phyloP scores from a whole-genome alignment of 768 basidiomycete species.

The Glaciozyma martinii region DNA sequence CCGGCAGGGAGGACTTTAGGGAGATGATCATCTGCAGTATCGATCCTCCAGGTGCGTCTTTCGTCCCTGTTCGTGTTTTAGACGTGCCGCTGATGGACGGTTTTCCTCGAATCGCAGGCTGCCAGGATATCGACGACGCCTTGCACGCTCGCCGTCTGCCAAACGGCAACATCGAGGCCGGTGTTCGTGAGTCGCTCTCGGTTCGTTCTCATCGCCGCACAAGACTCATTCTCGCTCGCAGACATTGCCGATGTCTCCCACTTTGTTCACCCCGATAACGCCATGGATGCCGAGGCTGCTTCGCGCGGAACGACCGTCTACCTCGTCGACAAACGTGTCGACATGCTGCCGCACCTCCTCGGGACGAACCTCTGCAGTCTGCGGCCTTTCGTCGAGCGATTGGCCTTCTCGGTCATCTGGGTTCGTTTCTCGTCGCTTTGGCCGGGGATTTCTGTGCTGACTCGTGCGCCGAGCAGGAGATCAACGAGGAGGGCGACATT shows the following conservation, averaged over 20 bases:
- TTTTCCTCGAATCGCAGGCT: slow-evolving; percentile 49
- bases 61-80: slow-evolving; percentile 13
- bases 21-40: slow-evolving; percentile 86
- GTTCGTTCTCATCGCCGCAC: background rate
- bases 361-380: slow-evolving; percentile 95
- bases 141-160: slow-evolving; percentile 77
- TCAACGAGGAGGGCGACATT: slow-evolving; percentile 79
- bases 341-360: slow-evolving; percentile 88
- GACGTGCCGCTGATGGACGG: slow-evolving; percentile 13
- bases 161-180: slow-evolving; percentile 92
- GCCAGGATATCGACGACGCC: slow-evolving; percentile 98
- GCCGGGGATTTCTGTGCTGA: background rate
- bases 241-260: slow-evolving; percentile 98
- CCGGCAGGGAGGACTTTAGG: slow-evolving; percentile 75
- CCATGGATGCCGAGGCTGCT: slow-evolving; percentile 96
- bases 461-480: slow-evolving; percentile 51
- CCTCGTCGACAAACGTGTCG: slow-evolving; percentile 94
- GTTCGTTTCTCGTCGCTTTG: slow-evolving; percentile 43
- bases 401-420: slow-evolving; percentile 96
- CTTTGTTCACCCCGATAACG: slow-evolving; percentile 83
- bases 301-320: slow-evolving; percentile 94
- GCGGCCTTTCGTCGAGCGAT: slow-evolving; percentile 78
- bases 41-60: slow-evolving; percentile 71
- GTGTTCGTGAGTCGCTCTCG: slow-evolving; percentile 69
- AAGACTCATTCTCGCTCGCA: slow-evolving; percentile 37